Percentiles rank a stretch among this genome's conserved stretches.
These are phyloP conservation scores for Westerdykella sp. DNA, from an alignment of 2,329 filamentous ascomycete genomes.

Conservation along the genomic window DNA sequence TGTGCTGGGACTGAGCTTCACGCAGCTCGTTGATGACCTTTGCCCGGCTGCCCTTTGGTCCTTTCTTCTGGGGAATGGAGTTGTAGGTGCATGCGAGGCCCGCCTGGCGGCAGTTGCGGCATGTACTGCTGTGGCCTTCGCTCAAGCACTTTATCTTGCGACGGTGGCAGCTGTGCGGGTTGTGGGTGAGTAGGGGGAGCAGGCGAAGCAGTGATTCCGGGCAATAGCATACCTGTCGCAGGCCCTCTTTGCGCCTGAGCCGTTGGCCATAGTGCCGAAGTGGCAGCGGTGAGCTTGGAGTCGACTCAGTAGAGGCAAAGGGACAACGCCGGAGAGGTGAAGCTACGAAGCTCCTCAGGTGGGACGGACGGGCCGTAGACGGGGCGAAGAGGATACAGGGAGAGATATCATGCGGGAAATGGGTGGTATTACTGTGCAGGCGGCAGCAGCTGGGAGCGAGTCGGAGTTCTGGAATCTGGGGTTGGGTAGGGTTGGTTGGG, in stretches of 20 bases:
- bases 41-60: conserved; percentile 56
- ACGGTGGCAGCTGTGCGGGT: conserved; percentile 38
- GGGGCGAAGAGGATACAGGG: conserved; percentile 10
- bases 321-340: conserved; percentile 9
- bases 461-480: too few relatives aligned
- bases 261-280: background rate
- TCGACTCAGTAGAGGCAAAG: too few relatives aligned
- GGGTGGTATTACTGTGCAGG: conserved; percentile 9
- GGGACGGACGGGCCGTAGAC: conserved; percentile 19
- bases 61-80: conserved; percentile 58
- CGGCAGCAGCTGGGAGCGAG: too few relatives aligned
- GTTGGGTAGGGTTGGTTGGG: too few relatives aligned
- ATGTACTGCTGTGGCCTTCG: conserved; percentile 43
- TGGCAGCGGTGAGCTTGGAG: conserved; percentile 22
- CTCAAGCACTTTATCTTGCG: conserved; percentile 49
- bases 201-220: conserved; percentile 3
- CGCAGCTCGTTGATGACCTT: conserved; percentile 59
- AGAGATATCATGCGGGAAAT: conserved; percentile 25
- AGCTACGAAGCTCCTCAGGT: conserved; percentile 13
- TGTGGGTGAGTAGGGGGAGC: conserved; percentile 7
- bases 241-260: conserved; percentile 36
- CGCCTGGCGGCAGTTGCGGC: conserved; percentile 56
- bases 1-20: conserved; percentile 44
- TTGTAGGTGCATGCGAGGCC: conserved; percentile 59
- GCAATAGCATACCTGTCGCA: conserved; percentile 36